Percentiles rank a stretch among this genome's conserved stretches.
Conservation (phyloP, 768 basidiomycete genomes). For the Macrolepiota albuminosa region DNA sequence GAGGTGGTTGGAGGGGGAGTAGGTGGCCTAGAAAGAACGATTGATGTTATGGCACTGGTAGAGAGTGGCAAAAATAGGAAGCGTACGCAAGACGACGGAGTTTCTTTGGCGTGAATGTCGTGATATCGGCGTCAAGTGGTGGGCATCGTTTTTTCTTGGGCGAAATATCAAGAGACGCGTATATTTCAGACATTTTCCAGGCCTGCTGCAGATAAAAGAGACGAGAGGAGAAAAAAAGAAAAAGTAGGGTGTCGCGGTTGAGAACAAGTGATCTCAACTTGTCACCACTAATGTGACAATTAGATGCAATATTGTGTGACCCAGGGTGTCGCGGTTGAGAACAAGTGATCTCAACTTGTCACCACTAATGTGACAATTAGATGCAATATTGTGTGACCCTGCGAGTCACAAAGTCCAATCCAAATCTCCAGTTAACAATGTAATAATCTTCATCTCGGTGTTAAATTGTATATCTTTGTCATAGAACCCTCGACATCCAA, state of each 20-base stretch:
- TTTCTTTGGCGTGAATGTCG: constrained; percentile 63
- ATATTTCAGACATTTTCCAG: constrained; percentile 51
- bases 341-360: constrained; percentile 2
- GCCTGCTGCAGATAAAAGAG: constrained; percentile 4
- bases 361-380: not conserved
- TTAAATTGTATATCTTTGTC: too few relatives aligned
- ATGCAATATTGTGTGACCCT: constrained; percentile 2
- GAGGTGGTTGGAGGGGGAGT: constrained; percentile 52
- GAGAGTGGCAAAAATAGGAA: not conserved
- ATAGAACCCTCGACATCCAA: too few relatives aligned
- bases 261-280: constrained; percentile 3
- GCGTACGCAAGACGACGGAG: constrained; percentile 55
- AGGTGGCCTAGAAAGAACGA: constrained; percentile 37
- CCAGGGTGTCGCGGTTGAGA: constrained; percentile 16
- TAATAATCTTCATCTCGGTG: too few relatives aligned
- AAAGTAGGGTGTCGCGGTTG: constrained; percentile 15
- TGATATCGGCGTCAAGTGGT: constrained; percentile 46
- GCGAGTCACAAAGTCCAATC: too few relatives aligned
- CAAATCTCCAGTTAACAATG: too few relatives aligned
- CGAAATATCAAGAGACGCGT: constrained; percentile 58
- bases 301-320: constrained; percentile 2
- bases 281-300: constrained; percentile 3
- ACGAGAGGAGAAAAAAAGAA: not conserved
- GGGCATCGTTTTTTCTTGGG: constrained; percentile 65
- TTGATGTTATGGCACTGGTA: constrained; percentile 1